A percentile compares a stretch with the other conserved stretches of the same genome.
Conservation (phyloP, 352 stramenopile genomes). For the Globisporangium cystogenes region DNA sequence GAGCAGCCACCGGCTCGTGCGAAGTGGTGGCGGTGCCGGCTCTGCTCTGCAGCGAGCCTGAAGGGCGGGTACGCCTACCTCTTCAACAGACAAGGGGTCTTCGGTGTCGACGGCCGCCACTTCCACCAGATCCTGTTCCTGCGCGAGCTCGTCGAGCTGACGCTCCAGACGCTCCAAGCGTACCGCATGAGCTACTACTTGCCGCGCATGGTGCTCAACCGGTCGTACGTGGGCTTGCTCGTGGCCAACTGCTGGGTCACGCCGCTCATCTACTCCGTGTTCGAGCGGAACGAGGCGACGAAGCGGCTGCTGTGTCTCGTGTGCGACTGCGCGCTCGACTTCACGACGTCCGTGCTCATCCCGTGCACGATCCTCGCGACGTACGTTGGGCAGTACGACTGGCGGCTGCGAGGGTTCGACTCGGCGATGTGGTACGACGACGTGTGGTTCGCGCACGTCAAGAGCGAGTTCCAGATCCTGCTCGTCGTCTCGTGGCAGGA, state of each 20-base stretch:
- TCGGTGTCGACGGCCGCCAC: conserved; percentile 15
- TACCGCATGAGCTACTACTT: conserved; percentile 17
- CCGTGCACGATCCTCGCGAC: conserved; percentile 4
- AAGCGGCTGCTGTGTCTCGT: conserved; percentile 9
- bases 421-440: conserved; percentile 17
- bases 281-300: conserved; percentile 1
- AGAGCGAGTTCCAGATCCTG: conserved; percentile 17
- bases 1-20: too few relatives aligned
- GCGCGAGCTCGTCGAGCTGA: conserved; percentile 17
- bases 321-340: conserved; percentile 13
- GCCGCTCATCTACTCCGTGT: conserved; percentile 5
- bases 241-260: conserved; percentile 21
- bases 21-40: neutral
- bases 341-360: conserved; percentile 14
- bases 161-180: conserved; percentile 22
- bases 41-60: too few relatives aligned
- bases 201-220: conserved; percentile 10
- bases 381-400: conserved; percentile 12
- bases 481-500: conserved; percentile 32
- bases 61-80: neutral
- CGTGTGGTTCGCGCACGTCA: conserved; percentile 20
- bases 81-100: conserved; percentile 2
- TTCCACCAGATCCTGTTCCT: conserved; percentile 7
- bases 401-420: neutral
- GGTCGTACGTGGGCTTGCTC: conserved; percentile 8